Evolutionary conservation across 2,329 filamentous ascomycete genomes (phyloP).

Genomic region (Dichotomopilus funicola): DNA sequence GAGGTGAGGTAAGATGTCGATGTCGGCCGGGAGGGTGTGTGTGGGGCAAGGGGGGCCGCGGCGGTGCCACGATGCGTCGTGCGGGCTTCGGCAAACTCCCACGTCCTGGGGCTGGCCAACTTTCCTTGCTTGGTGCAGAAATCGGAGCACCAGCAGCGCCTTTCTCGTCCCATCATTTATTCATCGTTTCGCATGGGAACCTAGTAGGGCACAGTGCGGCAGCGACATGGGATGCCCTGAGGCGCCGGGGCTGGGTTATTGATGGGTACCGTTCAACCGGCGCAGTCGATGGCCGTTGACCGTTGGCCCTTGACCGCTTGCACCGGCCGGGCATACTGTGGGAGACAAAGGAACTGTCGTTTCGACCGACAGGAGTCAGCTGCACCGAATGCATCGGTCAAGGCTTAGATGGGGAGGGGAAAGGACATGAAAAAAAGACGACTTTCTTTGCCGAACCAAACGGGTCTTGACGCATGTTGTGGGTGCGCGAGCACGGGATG

Average conservation of each 20-base stretch:
- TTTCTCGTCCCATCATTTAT: neutral
- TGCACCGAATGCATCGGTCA: too few relatives aligned
- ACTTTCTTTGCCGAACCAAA: neutral
- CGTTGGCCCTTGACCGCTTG: neutral
- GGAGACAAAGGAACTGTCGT: neutral
- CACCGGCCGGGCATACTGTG: too few relatives aligned
- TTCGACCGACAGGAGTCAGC: too few relatives aligned
- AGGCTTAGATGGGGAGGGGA: too few relatives aligned
- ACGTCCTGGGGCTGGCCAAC: too few relatives aligned
- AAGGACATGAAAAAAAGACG: neutral
- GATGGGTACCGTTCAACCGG: too few relatives aligned
- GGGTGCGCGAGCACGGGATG: neutral
- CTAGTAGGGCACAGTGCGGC: slow-evolving; percentile 2
- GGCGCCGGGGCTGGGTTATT: neutral
- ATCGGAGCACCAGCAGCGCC: too few relatives aligned
- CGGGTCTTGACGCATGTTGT: too few relatives aligned
- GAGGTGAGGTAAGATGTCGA: neutral
- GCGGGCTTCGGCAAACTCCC: too few relatives aligned
- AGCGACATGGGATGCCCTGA: neutral
- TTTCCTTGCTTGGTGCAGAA: too few relatives aligned
- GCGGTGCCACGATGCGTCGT: slow-evolving; percentile 2
- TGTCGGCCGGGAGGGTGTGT: neutral
- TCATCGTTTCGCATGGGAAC: neutral
- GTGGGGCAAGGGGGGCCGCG: neutral
- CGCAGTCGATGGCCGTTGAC: neutral